Conservation (phyloP, 768 basidiomycete species). For the Boletus subcaerulescens region DNA sequence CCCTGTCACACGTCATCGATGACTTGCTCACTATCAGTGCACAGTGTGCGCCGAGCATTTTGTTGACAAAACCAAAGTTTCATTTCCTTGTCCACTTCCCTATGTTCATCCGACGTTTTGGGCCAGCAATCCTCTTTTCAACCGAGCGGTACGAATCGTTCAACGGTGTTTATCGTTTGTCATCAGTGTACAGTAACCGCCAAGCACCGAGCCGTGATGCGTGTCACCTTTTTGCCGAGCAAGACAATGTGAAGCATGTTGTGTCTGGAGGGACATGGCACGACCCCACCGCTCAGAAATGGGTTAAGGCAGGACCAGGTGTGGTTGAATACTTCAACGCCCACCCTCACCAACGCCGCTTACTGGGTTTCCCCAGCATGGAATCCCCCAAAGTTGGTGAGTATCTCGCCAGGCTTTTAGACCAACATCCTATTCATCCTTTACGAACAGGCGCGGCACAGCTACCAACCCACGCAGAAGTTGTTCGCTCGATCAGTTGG, state of each 20-base stretch:
- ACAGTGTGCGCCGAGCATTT: too few species aligned
- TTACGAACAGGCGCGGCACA: not conserved
- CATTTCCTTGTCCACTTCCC: too few species aligned
- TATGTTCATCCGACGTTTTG: too few species aligned
- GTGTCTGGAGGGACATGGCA: not conserved
- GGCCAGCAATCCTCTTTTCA: constrained; percentile 26
- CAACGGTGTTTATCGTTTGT: not conserved
- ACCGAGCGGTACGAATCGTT: constrained; percentile 29
- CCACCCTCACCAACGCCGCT: not conserved
- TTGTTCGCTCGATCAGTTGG: too few species aligned
- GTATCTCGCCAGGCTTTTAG: not conserved
- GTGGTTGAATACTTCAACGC: not conserved
- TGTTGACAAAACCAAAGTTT: too few species aligned
- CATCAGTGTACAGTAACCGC: not conserved
- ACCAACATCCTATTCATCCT: not conserved
- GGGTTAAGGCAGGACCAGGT: not conserved
- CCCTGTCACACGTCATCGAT: too few species aligned
- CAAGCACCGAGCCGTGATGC: not conserved
- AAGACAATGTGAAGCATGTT: not conserved
- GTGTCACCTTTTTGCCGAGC: not conserved
- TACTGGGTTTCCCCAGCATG: not conserved
- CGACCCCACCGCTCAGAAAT: not conserved
- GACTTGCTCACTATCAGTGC: too few species aligned
- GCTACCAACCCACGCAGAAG: not conserved
- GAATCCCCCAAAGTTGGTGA: not conserved